These are phyloP conservation scores for Coemansia aciculifera DNA, from an alignment of 192 early-diverging fungal species.

Conservation along the genomic window DNA sequence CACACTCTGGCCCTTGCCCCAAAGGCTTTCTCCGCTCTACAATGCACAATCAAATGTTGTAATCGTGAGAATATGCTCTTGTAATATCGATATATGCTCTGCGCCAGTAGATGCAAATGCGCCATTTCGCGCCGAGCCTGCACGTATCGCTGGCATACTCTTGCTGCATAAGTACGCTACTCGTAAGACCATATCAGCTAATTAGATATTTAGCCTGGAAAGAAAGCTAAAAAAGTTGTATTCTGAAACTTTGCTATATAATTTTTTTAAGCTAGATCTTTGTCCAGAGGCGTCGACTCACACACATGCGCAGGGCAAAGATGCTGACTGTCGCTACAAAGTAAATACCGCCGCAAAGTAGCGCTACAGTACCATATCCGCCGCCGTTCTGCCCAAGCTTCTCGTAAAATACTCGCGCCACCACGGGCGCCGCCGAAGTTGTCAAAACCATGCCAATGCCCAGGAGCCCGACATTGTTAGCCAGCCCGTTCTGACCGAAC, in stretches of 20 bases:
- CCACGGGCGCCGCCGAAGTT: conserved; percentile 49
- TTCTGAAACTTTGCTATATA: neutral
- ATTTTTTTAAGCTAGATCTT: conserved; percentile 25
- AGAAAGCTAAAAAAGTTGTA: neutral
- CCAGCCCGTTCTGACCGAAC: conserved; percentile 54
- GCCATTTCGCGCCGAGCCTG: no score
- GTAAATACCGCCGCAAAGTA: conserved; percentile 53
- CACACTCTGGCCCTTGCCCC: no score
- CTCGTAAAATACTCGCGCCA: conserved; percentile 50
- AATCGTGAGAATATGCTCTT: neutral
- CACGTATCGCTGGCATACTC: no score
- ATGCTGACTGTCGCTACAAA: conserved; percentile 52
- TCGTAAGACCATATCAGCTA: no score
- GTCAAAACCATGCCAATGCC: conserved; percentile 56
- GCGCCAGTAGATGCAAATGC: neutral
- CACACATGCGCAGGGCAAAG: conserved; percentile 50
- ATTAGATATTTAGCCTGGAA: no score
- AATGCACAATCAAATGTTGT: neutral
- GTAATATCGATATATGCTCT: neutral
- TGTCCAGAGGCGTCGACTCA: conserved; percentile 39
- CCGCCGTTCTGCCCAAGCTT: conserved; percentile 50
- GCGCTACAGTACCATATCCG: conserved; percentile 51
- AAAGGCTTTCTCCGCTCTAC: neutral
- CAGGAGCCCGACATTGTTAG: conserved; percentile 51
- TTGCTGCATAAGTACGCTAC: no score